Conservation (phyloP, 495 filamentous ascomycete species). For the Penicillium paxilli region DNA sequence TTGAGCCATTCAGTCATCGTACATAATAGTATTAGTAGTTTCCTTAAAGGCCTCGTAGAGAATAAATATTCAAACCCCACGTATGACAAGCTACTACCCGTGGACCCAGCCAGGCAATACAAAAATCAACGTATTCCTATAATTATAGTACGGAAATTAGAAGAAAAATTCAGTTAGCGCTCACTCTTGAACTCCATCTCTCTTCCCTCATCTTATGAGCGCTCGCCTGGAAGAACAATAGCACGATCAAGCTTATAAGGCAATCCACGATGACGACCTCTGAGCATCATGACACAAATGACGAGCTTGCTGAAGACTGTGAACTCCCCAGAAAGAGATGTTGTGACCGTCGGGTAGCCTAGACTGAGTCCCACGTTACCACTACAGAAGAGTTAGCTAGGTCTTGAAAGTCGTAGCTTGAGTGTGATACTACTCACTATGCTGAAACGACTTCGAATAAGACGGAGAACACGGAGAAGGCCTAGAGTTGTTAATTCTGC, state of each 20-base stretch:
- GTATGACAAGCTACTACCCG: too few species aligned
- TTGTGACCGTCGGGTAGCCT: slow-evolving; percentile 68
- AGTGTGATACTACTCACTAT: slow-evolving; percentile 47
- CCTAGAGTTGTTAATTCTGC: slow-evolving; percentile 9
- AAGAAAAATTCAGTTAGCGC: too few species aligned
- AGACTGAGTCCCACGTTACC: slow-evolving; percentile 87
- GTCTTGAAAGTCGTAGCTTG: not conserved
- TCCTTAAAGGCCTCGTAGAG: too few species aligned
- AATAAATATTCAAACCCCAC: too few species aligned
- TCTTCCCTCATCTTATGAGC: slow-evolving; percentile 28
- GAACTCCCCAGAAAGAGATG: slow-evolving; percentile 76
- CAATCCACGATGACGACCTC: slow-evolving; percentile 84
- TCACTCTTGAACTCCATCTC: slow-evolving; percentile 27
- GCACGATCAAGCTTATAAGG: slow-evolving; percentile 89
- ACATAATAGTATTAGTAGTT: too few species aligned
- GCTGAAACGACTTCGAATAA: slow-evolving; percentile 87
- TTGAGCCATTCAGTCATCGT: too few species aligned
- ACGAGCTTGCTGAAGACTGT: slow-evolving; percentile 76
- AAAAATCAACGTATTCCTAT: too few species aligned
- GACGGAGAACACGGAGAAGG: slow-evolving; percentile 61
- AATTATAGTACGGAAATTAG: too few species aligned
- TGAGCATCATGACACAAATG: slow-evolving; percentile 83
- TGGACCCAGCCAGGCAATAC: too few species aligned
- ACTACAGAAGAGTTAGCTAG: slow-evolving; percentile 21
- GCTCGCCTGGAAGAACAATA: slow-evolving; percentile 72